Evolutionary conservation across 1,139 yeast species (phyloP).

Genomic region (Candida albicans): DNA sequence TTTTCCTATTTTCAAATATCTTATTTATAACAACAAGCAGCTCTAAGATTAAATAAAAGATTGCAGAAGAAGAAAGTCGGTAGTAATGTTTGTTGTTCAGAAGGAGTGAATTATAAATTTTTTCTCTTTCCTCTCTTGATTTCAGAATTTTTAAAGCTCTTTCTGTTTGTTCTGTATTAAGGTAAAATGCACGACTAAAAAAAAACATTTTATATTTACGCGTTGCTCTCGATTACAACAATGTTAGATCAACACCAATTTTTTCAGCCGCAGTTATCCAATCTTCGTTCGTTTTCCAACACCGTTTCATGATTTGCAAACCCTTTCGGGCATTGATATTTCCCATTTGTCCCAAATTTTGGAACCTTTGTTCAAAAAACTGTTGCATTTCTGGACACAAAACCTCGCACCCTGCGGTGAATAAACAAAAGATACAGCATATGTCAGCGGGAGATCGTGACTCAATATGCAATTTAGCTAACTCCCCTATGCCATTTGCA

Average conservation of each 20-base stretch:
- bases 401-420: conserved; percentile 63
- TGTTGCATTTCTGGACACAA: conserved; percentile 31
- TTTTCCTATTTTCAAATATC: not conserved
- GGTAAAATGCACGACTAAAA: not conserved
- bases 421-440: conserved; percentile 55
- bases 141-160: not conserved
- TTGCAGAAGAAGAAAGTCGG: too few relatives aligned
- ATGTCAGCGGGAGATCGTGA: conserved; percentile 53
- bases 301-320: conserved; percentile 47
- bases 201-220: not conserved
- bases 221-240: conserved; percentile 36
- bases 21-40: not conserved
- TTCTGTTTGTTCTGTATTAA: too few relatives aligned
- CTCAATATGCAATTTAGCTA: conserved; percentile 38
- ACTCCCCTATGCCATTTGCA: conserved; percentile 39
- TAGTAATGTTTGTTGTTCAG: too few relatives aligned
- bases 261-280: conserved; percentile 55
- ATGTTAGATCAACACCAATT: conserved; percentile 48
- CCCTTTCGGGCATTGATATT: conserved; percentile 51
- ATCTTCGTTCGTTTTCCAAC: conserved; percentile 57
- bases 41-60: too few relatives aligned
- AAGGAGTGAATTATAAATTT: not conserved
- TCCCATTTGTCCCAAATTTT: conserved; percentile 42
- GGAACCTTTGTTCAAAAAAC: conserved; percentile 41
- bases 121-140: not conserved